These are phyloP conservation scores for Ophiostoma australiae DNA, from an alignment of 2,329 filamentous ascomycete genomes.

Conservation along the genomic window DNA sequence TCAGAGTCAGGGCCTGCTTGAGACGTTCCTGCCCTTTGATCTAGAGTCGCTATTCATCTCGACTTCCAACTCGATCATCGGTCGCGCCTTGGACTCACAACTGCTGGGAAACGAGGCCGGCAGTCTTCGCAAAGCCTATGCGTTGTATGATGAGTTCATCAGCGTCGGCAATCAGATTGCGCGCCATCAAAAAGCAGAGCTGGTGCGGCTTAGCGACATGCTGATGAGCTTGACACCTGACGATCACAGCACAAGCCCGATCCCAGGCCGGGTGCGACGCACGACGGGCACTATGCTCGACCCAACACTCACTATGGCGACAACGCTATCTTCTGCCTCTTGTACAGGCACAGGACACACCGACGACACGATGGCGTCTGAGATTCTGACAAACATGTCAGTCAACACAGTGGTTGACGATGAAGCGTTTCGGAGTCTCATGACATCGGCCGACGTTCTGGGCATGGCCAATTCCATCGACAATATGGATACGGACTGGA, in stretches of 20 bases:
- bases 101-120: not conserved
- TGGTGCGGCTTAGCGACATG: slow-evolving; percentile 4
- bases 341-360: not conserved
- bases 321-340: not conserved
- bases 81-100: not conserved
- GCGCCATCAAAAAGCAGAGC: not conserved
- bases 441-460: not conserved
- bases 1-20: slow-evolving; percentile 9
- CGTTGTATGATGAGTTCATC: not conserved
- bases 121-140: not conserved
- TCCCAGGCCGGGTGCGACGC: not conserved
- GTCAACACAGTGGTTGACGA: slow-evolving; percentile 5
- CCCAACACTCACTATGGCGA: not conserved
- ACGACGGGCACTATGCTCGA: not conserved
- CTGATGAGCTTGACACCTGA: not conserved
- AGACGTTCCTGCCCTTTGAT: slow-evolving; percentile 8
- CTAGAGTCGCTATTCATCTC: slow-evolving; percentile 10
- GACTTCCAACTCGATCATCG: not conserved
- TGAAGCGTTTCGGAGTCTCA: slow-evolving; percentile 3
- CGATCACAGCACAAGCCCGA: not conserved
- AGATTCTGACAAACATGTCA: slow-evolving; percentile 4
- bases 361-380: not conserved
- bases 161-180: not conserved
- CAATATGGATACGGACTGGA: slow-evolving; percentile 11
- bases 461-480: slow-evolving; percentile 8